Conservation (phyloP, 805 yeast genomes). For the Candida berthetii region DNA sequence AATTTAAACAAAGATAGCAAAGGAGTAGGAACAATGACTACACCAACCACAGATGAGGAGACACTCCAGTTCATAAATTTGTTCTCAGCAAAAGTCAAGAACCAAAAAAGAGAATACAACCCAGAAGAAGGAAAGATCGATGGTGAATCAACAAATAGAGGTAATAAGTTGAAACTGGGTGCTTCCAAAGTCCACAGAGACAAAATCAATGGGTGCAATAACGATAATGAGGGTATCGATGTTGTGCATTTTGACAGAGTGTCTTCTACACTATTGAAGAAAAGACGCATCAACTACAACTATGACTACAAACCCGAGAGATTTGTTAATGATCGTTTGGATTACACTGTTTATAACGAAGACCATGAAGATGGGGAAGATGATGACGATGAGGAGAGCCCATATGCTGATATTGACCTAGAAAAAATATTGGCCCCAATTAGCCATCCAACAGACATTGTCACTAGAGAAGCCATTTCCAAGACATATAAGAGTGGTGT, state of each 20-base stretch:
- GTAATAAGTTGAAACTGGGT: conserved; percentile 48
- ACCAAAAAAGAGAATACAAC: background rate
- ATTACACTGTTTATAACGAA: background rate
- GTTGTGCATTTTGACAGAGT: conserved; percentile 22
- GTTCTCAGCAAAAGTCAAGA: background rate
- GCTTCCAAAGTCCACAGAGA: conserved; percentile 41
- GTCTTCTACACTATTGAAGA: conserved; percentile 23
- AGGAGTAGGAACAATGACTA: conserved; percentile 1
- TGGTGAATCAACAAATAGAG: conserved; percentile 43
- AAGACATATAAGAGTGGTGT: conserved; percentile 55
- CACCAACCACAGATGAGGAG: conserved; percentile 7
- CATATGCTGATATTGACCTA: conserved; percentile 44
- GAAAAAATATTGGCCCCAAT: conserved; percentile 70
- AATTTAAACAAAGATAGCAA: too few relatives aligned
- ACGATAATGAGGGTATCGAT: conserved; percentile 17
- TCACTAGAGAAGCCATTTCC: conserved; percentile 61
- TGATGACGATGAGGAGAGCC: conserved; percentile 31
- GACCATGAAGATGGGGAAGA: conserved; percentile 24
- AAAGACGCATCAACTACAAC: conserved; percentile 21
- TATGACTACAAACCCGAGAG: conserved; percentile 2
- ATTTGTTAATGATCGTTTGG: conserved; percentile 6
- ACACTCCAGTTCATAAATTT: conserved; percentile 5
- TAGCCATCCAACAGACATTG: conserved; percentile 72
- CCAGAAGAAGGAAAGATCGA: conserved; percentile 9
- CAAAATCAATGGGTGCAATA: conserved; percentile 27